Evolutionary conservation across 495 filamentous ascomycete genomes (phyloP), one percentile per base, ranked within the genome.

Genomic region (Aspergillus nidulans): DNA sequence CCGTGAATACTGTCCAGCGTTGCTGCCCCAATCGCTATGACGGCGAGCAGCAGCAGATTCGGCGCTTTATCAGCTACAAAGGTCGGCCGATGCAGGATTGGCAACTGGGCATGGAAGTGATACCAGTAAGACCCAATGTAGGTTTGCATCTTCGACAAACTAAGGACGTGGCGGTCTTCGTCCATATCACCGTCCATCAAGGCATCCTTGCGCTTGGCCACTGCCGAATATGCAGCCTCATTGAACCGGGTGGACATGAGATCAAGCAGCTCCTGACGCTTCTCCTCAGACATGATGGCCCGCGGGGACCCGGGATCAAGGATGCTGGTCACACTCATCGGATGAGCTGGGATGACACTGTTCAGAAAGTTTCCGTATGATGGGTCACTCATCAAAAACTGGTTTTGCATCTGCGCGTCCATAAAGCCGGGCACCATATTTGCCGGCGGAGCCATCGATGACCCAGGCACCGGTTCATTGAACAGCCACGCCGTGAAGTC

Each of bases 61-160:
- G 89, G 89, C 7, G 89, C 90, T 55, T 86, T 85, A 68, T 96
- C 89, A 0, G 92, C 85, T 8, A 84, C 86, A 71, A 97, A 98
- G 0, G 92, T 97, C 21, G 94, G 91, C 59, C 90, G 87, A 64
- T 98, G 94, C 38, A 98, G 77, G 49, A 98, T 95, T 5, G 94
- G 94, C 56, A 98, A 77, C 64, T 98, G 94, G 49, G 91, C 84
- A 70, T 95, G 95, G 59, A 97, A 95, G 66, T 97, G 90, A 48
- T 85, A 77, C 94, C 94, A 98, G 68, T 90, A 98, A 13, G 91
- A 94, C 4, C 84, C 82, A 62, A 97, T 91, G 66, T 97, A 98
- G 8, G 85, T 84, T 71, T 96, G 90, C 88, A 98, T 95, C 87
- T 94, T 96, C 62, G 85, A 85, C 52, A 91, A 73, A 62, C 92